A percentile compares a stretch with the other conserved stretches of the same genome.
Conservation (phyloP, 2,329 filamentous ascomycete genomes). For the Pseudogymnoascus sp. region DNA sequence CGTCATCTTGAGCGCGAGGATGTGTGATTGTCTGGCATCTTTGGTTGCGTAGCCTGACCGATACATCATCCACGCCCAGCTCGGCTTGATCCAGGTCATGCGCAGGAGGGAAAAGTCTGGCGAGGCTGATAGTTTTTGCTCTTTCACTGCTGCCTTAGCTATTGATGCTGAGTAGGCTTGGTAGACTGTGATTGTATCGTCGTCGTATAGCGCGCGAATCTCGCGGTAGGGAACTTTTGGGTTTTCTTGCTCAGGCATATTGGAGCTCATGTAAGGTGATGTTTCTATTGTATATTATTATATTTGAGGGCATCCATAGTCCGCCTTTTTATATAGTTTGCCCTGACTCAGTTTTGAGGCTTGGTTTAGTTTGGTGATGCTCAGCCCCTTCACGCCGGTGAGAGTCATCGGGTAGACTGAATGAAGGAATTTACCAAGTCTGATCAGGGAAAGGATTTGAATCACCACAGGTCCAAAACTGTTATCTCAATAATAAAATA, state of each 20-base stretch:
- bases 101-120: slow-evolving; percentile 42
- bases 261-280: background rate
- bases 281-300: background rate
- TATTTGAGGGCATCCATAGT: background rate
- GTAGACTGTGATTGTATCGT: slow-evolving; percentile 49
- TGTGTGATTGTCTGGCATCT: slow-evolving; percentile 42
- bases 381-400: background rate
- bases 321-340: background rate
- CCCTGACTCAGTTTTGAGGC: background rate
- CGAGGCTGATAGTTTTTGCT: slow-evolving; percentile 44
- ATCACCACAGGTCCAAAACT: background rate
- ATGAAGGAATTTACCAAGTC: background rate
- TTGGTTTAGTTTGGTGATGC: background rate
- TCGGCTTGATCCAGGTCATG: slow-evolving; percentile 60
- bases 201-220: slow-evolving; percentile 43
- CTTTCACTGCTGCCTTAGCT: slow-evolving; percentile 40
- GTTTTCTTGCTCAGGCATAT: background rate
- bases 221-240: slow-evolving; percentile 33
- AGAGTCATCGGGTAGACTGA: background rate
- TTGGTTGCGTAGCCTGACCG: slow-evolving; percentile 52
- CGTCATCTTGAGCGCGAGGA: slow-evolving; percentile 49
- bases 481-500: background rate
- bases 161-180: slow-evolving; percentile 50
- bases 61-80: slow-evolving; percentile 57
- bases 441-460: background rate